Base-by-base conservation (phyloP, 1,139 yeast genomes). In the Hanseniaspora uvarum region DNA sequence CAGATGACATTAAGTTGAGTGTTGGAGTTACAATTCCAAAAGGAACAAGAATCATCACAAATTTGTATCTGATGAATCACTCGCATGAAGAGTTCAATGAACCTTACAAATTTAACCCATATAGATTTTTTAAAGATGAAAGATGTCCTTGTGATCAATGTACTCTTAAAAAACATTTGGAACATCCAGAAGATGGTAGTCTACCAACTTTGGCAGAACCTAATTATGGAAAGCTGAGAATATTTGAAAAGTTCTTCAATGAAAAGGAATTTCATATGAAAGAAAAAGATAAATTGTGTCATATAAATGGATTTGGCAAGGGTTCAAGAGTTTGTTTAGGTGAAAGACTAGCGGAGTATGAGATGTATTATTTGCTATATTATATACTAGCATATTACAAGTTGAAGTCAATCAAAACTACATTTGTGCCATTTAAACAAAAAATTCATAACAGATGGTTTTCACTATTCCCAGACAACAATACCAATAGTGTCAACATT, bases 251-350 rank as follows among this genome's bases (percentile, higher is more conserved):
- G 14, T 23, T 24, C 12, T 18, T 39, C 11, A 18, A 39, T 39
- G 44, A 40, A n/a, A 24, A 18, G 19, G 34, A 44, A 2, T 19
- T 11, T 21, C 30, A 19, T 12, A 30, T 12, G 5, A n/a, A 34
- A 16, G 23, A 18, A 7, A 36, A 34, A 5, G 24, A 11, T 14
- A 28, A 18, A 5, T 5, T 31, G 7, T 31, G 45, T 48, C 21
- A 10, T n/a, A n/a, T 48, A 5, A 48, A 48, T 33, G 52, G 52
- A 2, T 48, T 48, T 48, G 52, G 52, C 4, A 48, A 48, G 33
- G 46, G 46, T 5, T 31, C 46, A 23, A 39, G 52, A 48, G 36
- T 37, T 24, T 48, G 52, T 34, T 23, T 48, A 5, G 52, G 52
- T 4, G 40, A 48, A 24, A 48, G 33, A 30, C 16, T 48, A 8